Evolutionary conservation across 371 early-diverging fungal genomes (phyloP).

Genomic region (Chytridium lagenaria): DNA sequence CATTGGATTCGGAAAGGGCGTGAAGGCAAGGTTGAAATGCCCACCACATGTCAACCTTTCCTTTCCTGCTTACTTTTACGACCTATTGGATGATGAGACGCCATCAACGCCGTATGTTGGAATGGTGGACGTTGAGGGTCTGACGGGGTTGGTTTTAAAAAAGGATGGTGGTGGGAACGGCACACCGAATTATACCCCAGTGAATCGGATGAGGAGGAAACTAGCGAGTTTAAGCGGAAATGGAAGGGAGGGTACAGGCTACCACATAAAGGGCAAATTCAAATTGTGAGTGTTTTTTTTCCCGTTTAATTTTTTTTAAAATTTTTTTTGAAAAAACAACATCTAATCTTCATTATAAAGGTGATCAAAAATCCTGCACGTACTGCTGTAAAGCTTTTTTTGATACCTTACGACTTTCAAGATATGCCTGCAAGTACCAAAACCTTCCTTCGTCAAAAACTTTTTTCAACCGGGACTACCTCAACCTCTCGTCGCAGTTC

Average conservation of each 20-base stretch:
- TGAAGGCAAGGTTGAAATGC: conserved; percentile 65
- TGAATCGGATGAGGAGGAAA: conserved; percentile 6
- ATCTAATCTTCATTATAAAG: too few relatives aligned
- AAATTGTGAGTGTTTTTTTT: conserved; percentile 68
- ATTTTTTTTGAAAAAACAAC: conserved; percentile 60
- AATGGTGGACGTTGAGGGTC: conserved; percentile 61
- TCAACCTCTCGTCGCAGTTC: conserved; percentile 1
- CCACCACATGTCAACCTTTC: conserved; percentile 71
- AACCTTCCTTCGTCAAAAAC: conserved; percentile 84
- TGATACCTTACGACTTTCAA: conserved; percentile 80
- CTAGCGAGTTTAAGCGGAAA: conserved; percentile 18
- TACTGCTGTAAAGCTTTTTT: conserved; percentile 80
- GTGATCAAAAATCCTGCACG: conserved; percentile 81
- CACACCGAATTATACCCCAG: neutral
- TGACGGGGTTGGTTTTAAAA: conserved; percentile 37
- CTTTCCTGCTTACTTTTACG: conserved; percentile 80
- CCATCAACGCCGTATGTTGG: conserved; percentile 71
- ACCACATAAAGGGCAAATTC: conserved; percentile 80
- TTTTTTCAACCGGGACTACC: conserved; percentile 39
- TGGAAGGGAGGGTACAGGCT: conserved; percentile 68
- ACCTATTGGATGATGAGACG: conserved; percentile 60
- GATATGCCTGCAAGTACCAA: conserved; percentile 77
- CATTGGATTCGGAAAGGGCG: conserved; percentile 63
- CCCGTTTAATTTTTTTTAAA: too few relatives aligned
- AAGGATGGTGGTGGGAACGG: conserved; percentile 32